phyloP scores from a whole-genome alignment of 331 rosid species.

The Malus hybrid region DNA sequence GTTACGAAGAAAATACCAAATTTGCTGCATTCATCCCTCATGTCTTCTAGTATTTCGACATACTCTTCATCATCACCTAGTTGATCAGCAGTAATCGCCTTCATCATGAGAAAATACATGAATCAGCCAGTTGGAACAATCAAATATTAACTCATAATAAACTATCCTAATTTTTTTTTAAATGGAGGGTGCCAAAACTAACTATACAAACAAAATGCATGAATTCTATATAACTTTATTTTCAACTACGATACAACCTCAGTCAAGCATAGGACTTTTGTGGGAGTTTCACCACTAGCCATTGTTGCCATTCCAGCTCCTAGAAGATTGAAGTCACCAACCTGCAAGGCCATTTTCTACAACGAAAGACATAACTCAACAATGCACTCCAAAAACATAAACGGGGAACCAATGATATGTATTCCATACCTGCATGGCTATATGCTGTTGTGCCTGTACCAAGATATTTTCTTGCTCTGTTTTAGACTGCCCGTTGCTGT shows the following conservation, averaged over 20 bases:
- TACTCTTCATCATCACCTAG: slow-evolving; percentile 49
- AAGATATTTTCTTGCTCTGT: slow-evolving; percentile 67
- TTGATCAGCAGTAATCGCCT: slow-evolving; percentile 59
- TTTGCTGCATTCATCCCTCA: slow-evolving; percentile 79
- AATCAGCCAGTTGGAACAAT: slow-evolving; percentile 3
- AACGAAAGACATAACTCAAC: slow-evolving; percentile 1
- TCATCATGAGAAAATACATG: slow-evolving; percentile 1
- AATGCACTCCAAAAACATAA: slow-evolving; percentile 2
- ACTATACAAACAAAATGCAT: neutral
- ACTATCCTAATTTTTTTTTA: neutral
- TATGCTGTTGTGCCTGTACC: slow-evolving; percentile 74
- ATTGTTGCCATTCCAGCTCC: slow-evolving; percentile 30
- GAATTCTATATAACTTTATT: neutral
- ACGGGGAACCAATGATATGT: neutral
- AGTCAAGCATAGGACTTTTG: slow-evolving; percentile 63
- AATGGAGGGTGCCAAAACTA: neutral
- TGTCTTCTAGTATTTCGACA: slow-evolving; percentile 70
- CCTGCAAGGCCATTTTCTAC: slow-evolving; percentile 60
- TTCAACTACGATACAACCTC: slow-evolving; percentile 34
- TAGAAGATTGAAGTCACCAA: slow-evolving; percentile 39
- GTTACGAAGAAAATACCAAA: slow-evolving; percentile 42
- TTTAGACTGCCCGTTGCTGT: slow-evolving; percentile 55
- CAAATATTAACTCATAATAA: slow-evolving; percentile 3
- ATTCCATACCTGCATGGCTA: slow-evolving; percentile 53
- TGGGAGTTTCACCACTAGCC: slow-evolving; percentile 32